Evolutionary conservation across 2,329 filamentous ascomycete species (phyloP), one percentile per base, ranked within the genome.

Genomic region (Anisogramma anomala): DNA sequence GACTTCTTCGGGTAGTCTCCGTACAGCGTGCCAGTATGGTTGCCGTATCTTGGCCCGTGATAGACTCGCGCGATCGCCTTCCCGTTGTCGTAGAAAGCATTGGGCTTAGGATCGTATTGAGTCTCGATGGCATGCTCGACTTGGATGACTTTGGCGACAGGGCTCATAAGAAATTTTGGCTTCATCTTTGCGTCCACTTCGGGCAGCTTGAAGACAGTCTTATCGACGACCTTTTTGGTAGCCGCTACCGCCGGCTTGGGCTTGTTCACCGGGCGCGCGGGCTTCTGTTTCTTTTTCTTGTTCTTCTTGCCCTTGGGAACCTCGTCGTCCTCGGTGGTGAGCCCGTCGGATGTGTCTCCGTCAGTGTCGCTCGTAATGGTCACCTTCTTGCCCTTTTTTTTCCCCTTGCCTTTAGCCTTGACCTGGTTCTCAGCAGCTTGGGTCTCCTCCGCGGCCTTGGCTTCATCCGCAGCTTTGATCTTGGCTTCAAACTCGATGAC

Each of bases 81-180:
- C 33, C 63, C 60, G n/a, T 60, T 53, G 49, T 79, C 73, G 50
- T 69, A 71, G 51, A 72, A 79, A 31, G 74, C 71, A 50, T 79
- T 79, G 10, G 74, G 75, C 2, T 63, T 62, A 7, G 74, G 74
- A 47, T 77, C 73, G 32, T 66, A 58, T 3, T 61, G 58, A 1
- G 56, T 59, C 49, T 77, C 72, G 15, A 77, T 57, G 2, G 72
- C 63, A 46, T 75, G 69, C 51, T 79, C 73, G 2, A 74, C 63
- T 39, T 73, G 65, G 25, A 77, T 53, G 14, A 74, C 64, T 35
- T 71, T 62, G 19, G 69, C 61, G 19, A 63, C 61, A 30, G 66
- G 58, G 2, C 69, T 68, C 48, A 68, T 57, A 32, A 77, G 59
- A 37, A 69, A 60, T 33, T 69, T 63, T 0, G 68, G 64, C 4